Percentiles rank a stretch among this genome's conserved stretches.
These are phyloP conservation scores for Beauveria brongniartii DNA, from an alignment of 2,329 filamentous ascomycete genomes.

Conservation along the genomic window DNA sequence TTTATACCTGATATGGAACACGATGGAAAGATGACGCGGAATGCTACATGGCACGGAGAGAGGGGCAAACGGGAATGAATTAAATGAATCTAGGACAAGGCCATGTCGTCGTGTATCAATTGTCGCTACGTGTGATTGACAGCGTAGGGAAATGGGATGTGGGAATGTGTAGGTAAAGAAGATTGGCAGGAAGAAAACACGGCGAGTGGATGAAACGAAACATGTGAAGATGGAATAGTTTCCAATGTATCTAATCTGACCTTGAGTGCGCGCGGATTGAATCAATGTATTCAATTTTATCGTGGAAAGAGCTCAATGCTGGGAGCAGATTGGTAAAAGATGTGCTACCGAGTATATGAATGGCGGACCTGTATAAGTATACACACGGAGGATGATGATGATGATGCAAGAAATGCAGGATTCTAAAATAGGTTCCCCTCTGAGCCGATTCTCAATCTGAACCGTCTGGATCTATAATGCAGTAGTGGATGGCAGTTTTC, in stretches of 20 bases:
- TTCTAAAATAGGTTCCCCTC: neutral
- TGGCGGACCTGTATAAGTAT: neutral
- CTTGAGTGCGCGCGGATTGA: neutral
- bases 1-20: slow-evolving; percentile 6
- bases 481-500: neutral
- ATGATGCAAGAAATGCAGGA: neutral
- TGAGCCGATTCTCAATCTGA: neutral
- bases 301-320: neutral
- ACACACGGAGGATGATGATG: neutral
- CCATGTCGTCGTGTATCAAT: neutral
- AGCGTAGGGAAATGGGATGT: neutral
- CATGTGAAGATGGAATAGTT: neutral
- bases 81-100: slow-evolving; percentile 1
- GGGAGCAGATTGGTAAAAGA: neutral
- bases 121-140: neutral
- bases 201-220: neutral
- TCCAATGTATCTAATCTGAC: neutral
- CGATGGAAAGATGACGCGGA: neutral
- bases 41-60: neutral
- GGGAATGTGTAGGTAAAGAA: neutral
- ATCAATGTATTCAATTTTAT: slow-evolving; percentile 7
- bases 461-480: neutral
- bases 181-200: neutral
- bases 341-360: neutral
- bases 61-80: neutral